Conservation (phyloP, 176 grass and related monocot genomes). For the Chloris gayana region DNA sequence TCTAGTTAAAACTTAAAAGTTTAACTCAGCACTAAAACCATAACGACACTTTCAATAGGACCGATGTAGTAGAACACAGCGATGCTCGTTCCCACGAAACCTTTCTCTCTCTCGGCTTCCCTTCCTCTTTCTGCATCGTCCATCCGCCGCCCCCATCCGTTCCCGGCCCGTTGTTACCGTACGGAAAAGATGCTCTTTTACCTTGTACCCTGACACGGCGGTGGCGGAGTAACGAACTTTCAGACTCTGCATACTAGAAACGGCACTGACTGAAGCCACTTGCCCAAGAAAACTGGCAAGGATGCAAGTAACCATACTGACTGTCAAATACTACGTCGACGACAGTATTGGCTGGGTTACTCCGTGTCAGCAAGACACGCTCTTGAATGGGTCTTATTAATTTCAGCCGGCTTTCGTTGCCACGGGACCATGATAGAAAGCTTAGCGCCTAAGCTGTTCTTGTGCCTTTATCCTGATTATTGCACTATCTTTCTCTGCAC, state of each 20-base stretch:
- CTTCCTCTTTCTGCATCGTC: background rate
- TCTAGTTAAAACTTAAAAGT: no score
- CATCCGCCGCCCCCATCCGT: background rate
- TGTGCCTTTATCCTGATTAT: conserved; percentile 8
- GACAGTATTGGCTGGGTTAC: background rate
- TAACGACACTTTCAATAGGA: no score
- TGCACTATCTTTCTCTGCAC: background rate
- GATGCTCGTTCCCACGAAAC: background rate
- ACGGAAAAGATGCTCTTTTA: background rate
- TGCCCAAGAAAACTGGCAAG: no score
- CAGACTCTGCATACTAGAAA: no score
- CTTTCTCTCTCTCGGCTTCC: background rate
- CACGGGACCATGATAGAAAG: background rate
- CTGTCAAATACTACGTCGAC: background rate
- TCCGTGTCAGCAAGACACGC: background rate
- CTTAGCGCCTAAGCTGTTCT: conserved; percentile 29
- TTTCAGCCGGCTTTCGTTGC: conserved; percentile 1
- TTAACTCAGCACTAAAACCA: no score
- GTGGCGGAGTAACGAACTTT: no score
- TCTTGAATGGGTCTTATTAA: background rate
- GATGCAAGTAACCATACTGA: no score
- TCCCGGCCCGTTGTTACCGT: background rate
- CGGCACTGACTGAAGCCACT: no score
- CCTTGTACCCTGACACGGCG: background rate
- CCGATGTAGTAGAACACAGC: no score